phyloP scores from a whole-genome alignment of 768 basidiomycete species.

The Boletales sp. region DNA sequence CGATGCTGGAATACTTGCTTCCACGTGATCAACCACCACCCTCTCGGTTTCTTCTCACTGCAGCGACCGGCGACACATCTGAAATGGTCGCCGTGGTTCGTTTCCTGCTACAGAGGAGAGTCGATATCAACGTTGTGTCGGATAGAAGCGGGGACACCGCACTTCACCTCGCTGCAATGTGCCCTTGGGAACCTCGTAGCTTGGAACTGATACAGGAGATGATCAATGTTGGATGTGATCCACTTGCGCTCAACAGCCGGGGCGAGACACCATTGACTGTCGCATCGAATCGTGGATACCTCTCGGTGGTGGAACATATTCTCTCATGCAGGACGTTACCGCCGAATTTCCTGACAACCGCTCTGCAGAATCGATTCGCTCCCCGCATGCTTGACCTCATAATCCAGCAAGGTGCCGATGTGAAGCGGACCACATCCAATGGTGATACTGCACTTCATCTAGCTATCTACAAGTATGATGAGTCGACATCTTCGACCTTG shows the following conservation, averaged over 20 bases:
- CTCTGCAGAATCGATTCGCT: too few species aligned
- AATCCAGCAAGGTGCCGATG: too few species aligned
- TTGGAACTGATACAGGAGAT: not conserved
- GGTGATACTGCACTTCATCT: too few species aligned
- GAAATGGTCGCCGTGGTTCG: not conserved
- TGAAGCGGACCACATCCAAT: too few species aligned
- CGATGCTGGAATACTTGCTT: not conserved
- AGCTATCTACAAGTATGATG: too few species aligned
- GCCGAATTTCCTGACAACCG: too few species aligned
- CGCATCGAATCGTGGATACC: not conserved
- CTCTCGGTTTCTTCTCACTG: not conserved
- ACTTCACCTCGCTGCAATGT: not conserved
- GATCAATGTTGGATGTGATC: slow-evolving; percentile 1
- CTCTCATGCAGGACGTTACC: not conserved
- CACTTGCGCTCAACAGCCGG: not conserved
- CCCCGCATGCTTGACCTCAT: too few species aligned
- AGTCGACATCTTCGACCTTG: too few species aligned
- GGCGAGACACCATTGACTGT: not conserved
- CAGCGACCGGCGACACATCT: not conserved
- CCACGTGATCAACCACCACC: not conserved
- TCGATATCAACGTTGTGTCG: not conserved
- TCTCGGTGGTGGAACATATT: not conserved
- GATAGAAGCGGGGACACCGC: not conserved
- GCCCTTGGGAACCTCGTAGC: slow-evolving; percentile 1
- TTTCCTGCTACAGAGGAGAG: slow-evolving; percentile 2